Evolutionary conservation across 371 early-diverging fungal species (phyloP).

Genomic region (Lichtheimia ornata): DNA sequence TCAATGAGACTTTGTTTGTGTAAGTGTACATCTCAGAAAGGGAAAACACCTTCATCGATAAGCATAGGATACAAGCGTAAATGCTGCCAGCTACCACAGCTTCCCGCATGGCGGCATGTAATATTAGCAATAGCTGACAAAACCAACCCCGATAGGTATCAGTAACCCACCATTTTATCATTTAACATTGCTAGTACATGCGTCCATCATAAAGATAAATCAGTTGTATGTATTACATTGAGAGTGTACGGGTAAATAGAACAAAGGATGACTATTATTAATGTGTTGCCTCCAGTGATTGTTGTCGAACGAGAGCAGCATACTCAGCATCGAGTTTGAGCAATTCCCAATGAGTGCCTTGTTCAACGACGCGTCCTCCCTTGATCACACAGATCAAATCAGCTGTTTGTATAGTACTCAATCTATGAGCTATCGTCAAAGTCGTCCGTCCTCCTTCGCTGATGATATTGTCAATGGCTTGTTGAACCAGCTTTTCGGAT

Average conservation of each 20-base stretch:
- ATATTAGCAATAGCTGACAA: too few relatives aligned
- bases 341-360: slow-evolving; percentile 80
- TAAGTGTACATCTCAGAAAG: too few relatives aligned
- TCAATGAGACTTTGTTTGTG: too few relatives aligned
- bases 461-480: slow-evolving; percentile 78
- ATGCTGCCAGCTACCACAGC: too few relatives aligned
- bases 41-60: too few relatives aligned
- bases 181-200: too few relatives aligned
- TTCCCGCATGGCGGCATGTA: too few relatives aligned
- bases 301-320: slow-evolving; percentile 34
- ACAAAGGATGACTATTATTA: not conserved
- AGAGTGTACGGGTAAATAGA: not conserved
- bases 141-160: too few relatives aligned
- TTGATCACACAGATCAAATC: slow-evolving; percentile 54
- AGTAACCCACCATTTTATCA: too few relatives aligned
- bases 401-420: slow-evolving; percentile 56
- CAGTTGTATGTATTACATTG: not conserved
- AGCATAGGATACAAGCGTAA: too few relatives aligned
- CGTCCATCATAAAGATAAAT: too few relatives aligned
- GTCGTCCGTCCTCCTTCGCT: slow-evolving; percentile 58
- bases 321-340: slow-evolving; percentile 41
- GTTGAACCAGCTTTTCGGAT: slow-evolving; percentile 89
- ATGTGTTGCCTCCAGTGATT: slow-evolving; percentile 33
- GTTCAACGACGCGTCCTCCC: slow-evolving; percentile 76
- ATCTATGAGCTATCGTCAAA: slow-evolving; percentile 66